These are phyloP conservation scores for Trichoderma aggressivum DNA, from an alignment of 2,329 filamentous ascomycete species.

Conservation along the genomic window DNA sequence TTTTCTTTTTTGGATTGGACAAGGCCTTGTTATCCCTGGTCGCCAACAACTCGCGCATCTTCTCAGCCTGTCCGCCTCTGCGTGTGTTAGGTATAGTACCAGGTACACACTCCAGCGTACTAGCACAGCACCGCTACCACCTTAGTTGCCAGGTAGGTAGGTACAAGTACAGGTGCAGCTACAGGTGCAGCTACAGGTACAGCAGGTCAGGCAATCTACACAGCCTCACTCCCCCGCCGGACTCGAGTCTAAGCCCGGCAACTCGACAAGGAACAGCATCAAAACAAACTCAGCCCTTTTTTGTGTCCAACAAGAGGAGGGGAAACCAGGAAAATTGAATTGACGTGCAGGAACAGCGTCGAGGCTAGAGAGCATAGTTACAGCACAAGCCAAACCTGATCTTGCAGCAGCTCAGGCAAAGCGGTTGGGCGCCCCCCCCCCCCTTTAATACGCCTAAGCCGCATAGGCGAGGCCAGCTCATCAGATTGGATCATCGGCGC, in stretches of 20 bases:
- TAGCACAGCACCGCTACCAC: no score
- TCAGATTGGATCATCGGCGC: background rate
- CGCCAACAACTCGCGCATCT: background rate
- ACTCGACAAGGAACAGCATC: background rate
- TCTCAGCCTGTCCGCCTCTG: background rate
- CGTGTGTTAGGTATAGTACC: background rate
- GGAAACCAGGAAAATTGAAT: background rate
- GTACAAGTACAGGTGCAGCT: background rate
- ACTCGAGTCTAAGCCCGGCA: constrained; percentile 4
- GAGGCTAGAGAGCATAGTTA: background rate
- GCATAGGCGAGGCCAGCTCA: background rate
- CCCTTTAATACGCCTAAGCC: background rate
- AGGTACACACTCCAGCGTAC: no score
- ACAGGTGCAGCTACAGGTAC: no score
- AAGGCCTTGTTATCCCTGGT: background rate
- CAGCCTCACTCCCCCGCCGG: constrained; percentile 15
- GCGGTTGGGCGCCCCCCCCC: background rate
- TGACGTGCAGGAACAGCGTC: background rate
- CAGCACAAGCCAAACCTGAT: background rate
- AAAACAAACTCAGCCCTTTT: background rate
- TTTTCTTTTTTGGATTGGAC: background rate
- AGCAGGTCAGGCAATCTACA: background rate
- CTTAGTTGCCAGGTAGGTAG: no score
- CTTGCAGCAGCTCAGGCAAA: background rate
- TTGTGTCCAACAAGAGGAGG: background rate